Evolutionary conservation across 768 basidiomycete species (phyloP), one percentile per base, ranked within the genome.

Genomic region (Collybia nuda): DNA sequence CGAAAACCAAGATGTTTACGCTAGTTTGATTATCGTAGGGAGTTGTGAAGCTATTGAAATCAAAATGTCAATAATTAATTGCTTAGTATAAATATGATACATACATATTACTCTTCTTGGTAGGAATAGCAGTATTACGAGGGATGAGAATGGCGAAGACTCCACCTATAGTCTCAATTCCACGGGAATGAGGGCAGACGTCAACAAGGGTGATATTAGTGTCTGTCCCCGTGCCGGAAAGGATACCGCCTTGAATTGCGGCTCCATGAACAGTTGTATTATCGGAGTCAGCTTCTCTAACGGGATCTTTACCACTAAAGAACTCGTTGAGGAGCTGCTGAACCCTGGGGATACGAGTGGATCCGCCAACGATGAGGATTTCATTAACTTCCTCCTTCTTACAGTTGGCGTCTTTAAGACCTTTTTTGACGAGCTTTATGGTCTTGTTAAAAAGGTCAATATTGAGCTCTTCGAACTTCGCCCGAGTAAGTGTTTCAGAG

Each of bases 371-470:
- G 8, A 48, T 32, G 26, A 18, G 68, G 74, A 87, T 88, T 75
- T 98, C 94, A 56, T 95, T 82, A 47, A 98, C 75, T 56, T 93
- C 89, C 62, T 98, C 96, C 84, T 98, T 98, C 85, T 95, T 96
- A 67, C 98, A 87, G 60, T 88, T 88, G 57, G 95, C 90, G 63
- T 98, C 96, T 85, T 97, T 97, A 61, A 98, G 79, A 19, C 98
- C 96, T 72, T 97, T 95, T 71, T 98, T 94, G 55, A 98, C 96
- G 56, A 96, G 96, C 78, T 95, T 94, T 91, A 98, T 93, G 32
- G 96, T 98, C 84, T 95, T 96, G 64, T 95, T 82, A 90, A 98
- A 98, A 48, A 98, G 84, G 64, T 98, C 96, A 77, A 97, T 88
- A 84, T 96, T 97, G 58, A 98, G 80, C 7, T 32, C 32, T 32